Evolutionary conservation across 306 rosid species (phyloP).

Genomic region (Quercus wislizeni): DNA sequence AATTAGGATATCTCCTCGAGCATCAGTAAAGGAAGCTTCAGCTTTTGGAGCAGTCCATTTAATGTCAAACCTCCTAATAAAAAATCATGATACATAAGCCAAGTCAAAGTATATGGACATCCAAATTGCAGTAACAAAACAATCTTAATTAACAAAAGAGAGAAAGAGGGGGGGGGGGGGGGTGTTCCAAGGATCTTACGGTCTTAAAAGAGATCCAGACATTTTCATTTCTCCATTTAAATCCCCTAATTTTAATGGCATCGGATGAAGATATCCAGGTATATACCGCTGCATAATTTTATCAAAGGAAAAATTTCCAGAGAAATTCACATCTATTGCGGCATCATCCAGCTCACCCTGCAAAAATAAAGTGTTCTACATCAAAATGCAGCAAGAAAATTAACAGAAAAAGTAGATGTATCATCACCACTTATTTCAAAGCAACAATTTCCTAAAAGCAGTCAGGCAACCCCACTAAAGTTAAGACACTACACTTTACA

Average conservation of each 20-base stretch:
- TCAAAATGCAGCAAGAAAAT: conserved; percentile 13
- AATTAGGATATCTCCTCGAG: conserved; percentile 88
- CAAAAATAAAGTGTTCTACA: conserved; percentile 23
- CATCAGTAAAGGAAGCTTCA: conserved; percentile 82
- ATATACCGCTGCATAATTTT: conserved; percentile 68
- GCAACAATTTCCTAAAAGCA: neutral
- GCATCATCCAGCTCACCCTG: conserved; percentile 90
- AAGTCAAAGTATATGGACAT: conserved; percentile 28
- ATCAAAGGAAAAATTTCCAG: conserved; percentile 80
- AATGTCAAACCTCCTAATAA: conserved; percentile 73
- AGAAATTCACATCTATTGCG: conserved; percentile 80
- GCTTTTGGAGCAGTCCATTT: conserved; percentile 86
- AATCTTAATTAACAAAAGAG: conserved; percentile 13
- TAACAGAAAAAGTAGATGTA: neutral
- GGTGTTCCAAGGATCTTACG: conserved; percentile 54
- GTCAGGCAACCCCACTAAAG: neutral
- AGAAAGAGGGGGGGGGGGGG: neutral
- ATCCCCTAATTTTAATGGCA: conserved; percentile 72
- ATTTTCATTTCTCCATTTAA: conserved; percentile 78
- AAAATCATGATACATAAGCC: conserved; percentile 14
- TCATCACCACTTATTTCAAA: neutral
- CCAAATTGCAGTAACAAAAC: conserved; percentile 1
- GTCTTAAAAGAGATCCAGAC: conserved; percentile 79
- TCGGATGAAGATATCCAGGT: conserved; percentile 55
- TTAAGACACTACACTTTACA: conserved; percentile 6